Evolutionary conservation across 2,329 filamentous ascomycete species (phyloP), one percentile per base, ranked within the genome.

Genomic region (Alternaria gansuensis): DNA sequence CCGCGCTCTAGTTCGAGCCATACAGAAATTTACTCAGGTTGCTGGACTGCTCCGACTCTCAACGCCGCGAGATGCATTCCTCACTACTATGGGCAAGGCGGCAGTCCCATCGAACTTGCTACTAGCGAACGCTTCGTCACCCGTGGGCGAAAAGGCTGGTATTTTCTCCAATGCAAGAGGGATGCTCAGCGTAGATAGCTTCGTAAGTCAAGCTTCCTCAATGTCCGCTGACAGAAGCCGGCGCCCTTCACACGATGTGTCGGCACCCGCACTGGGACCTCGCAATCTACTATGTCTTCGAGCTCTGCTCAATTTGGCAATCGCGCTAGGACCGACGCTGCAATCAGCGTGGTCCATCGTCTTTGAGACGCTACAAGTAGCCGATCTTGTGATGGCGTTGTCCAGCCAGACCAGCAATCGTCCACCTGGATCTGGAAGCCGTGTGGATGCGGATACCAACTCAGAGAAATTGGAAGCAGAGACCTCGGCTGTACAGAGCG

Each of bases 21-120:
- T 98, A 67, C 95, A 99, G 71, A 93, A 96, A 65, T 91, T 99
- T 70, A 91, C 95, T 0, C 96, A 99, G 74, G 94, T 98, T 3
- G 92, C 95, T 37, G 96, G 95, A 5, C 82, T 99, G 45, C 80
- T 99, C 8, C 88, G 93, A 62, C 85, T 98, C 9, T 82, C 85
- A 11, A 97, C 94, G 0, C 93, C 95, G 0, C 85, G 95, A 64
- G 95, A 99, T 82, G 95, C 95, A 0, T 96, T 99, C 70, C 82
- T 99, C 33, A 98, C 95, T 0, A 97, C 94, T 0, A 81, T 99
- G 3, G 93, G 92, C 0, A 99, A 99, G 78, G 90, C 93, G 41
- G 93, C 95, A 7, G 91, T 98, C 2, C 95, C 95, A 3, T 87
- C 92, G 0, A 94, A 96, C 67, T 83, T 83, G 13, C 64, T 83